Evolutionary conservation across 2,329 filamentous ascomycete genomes (phyloP).

Genomic region (Verticillium klebahnii): DNA sequence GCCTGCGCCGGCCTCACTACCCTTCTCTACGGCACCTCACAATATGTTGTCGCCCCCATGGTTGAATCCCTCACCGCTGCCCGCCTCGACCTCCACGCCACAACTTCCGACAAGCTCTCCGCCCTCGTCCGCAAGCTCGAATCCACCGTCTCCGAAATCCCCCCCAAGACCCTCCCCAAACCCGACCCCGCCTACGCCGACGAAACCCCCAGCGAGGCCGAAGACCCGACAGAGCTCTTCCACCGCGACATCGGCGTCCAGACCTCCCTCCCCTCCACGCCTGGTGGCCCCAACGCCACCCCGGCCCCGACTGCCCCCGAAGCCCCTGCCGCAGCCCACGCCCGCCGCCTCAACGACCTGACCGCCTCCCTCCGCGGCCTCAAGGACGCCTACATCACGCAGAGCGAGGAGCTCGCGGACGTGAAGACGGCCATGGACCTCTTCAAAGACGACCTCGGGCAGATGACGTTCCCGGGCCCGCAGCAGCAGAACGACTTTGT

Average conservation of each 20-base stretch:
- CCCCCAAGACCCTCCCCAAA: slow-evolving; percentile 26
- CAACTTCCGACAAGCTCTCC: slow-evolving; percentile 38
- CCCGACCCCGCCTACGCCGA: slow-evolving; percentile 12
- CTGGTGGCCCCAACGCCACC: slow-evolving; percentile 1
- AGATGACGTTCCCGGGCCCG: slow-evolving; percentile 45
- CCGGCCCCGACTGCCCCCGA: slow-evolving; percentile 11
- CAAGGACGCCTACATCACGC: slow-evolving; percentile 35
- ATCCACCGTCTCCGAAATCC: slow-evolving; percentile 56
- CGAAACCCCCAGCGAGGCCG: slow-evolving; percentile 41
- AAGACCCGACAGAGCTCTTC: slow-evolving; percentile 73
- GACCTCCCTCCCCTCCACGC: slow-evolving; percentile 44
- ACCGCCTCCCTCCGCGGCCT: slow-evolving; percentile 36
- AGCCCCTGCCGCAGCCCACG: slow-evolving; percentile 31
- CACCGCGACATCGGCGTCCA: slow-evolving; percentile 78
- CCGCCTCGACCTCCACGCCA: slow-evolving; percentile 47
- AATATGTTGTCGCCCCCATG: slow-evolving; percentile 63
- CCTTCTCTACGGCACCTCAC: slow-evolving; percentile 66
- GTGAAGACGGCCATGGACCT: slow-evolving; percentile 49
- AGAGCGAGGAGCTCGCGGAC: slow-evolving; percentile 45
- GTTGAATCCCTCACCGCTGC: slow-evolving; percentile 46
- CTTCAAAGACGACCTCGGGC: slow-evolving; percentile 63
- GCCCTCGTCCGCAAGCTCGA: slow-evolving; percentile 48
- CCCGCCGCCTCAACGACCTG: slow-evolving; percentile 37
- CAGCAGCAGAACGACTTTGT: slow-evolving; percentile 29
- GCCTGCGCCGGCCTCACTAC: slow-evolving; percentile 53